Evolutionary conservation across 768 basidiomycete genomes (phyloP).

Genomic region (Aureoboletus auriporus): DNA sequence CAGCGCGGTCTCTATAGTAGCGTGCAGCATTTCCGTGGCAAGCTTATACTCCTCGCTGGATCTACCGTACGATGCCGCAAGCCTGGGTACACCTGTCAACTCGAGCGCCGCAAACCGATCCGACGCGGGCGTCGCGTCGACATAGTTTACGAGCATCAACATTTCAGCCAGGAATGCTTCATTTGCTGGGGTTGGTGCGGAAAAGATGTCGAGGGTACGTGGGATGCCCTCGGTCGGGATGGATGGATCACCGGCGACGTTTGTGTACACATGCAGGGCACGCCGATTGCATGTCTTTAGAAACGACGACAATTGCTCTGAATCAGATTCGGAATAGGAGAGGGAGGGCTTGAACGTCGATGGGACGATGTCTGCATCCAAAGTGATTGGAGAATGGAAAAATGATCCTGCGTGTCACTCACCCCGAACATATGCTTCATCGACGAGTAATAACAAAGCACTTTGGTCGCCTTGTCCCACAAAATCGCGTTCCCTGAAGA

Average conservation of each 20-base stretch:
- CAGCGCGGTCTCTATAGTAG: constrained; percentile 43
- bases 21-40: constrained; percentile 44
- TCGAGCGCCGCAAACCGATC: constrained; percentile 63
- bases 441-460: constrained; percentile 52
- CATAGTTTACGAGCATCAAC: constrained; percentile 49
- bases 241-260: constrained; percentile 42
- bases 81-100: constrained; percentile 45
- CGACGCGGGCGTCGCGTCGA: constrained; percentile 31
- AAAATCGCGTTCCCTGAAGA: constrained; percentile 41
- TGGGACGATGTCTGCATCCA: constrained; percentile 52
- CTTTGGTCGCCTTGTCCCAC: constrained; percentile 53
- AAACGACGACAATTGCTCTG: constrained; percentile 44
- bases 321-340: constrained; percentile 29
- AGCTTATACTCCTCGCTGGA: constrained; percentile 52
- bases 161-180: constrained; percentile 39
- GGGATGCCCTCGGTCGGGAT: constrained; percentile 27
- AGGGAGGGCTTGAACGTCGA: constrained; percentile 47
- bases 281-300: constrained; percentile 55
- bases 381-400: not conserved
- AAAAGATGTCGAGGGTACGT: constrained; percentile 40
- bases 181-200: constrained; percentile 35
- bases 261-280: constrained; percentile 55
- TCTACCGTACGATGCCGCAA: constrained; percentile 45
- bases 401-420: constrained; percentile 9
- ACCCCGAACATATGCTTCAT: constrained; percentile 57